phyloP scores from a whole-genome alignment of 768 basidiomycete genomes.

The Rhizopogon vinicolor region DNA sequence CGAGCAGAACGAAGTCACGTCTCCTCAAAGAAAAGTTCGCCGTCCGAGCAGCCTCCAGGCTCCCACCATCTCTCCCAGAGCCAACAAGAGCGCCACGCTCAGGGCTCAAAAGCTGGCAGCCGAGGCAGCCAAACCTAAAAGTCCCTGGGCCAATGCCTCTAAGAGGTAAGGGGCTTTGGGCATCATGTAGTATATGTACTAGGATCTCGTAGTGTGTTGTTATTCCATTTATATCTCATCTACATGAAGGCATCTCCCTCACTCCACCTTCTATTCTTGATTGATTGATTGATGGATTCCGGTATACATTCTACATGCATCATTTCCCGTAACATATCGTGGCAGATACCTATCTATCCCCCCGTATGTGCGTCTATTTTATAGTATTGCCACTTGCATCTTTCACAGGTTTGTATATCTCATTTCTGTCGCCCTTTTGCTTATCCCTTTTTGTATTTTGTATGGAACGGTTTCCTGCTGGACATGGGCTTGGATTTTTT shows the following conservation, averaged over 20 bases:
- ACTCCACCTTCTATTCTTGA: slow-evolving; percentile 6
- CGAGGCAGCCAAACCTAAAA: slow-evolving; percentile 27
- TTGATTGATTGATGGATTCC: slow-evolving; percentile 3
- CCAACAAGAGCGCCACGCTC: slow-evolving; percentile 70
- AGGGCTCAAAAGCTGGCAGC: slow-evolving; percentile 60
- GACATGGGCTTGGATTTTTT: slow-evolving; percentile 7
- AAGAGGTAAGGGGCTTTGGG: slow-evolving; percentile 12
- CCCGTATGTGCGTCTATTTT: slow-evolving; percentile 11
- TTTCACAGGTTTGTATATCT: slow-evolving; percentile 4
- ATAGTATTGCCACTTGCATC: slow-evolving; percentile 1
- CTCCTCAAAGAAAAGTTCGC: slow-evolving; percentile 29
- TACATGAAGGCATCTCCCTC: slow-evolving; percentile 6
- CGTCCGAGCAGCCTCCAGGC: slow-evolving; percentile 55
- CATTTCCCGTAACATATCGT: slow-evolving; percentile 7
- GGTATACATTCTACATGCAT: slow-evolving; percentile 12
- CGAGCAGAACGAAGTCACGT: slow-evolving; percentile 6
- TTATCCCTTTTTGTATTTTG: slow-evolving; percentile 4
- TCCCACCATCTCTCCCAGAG: slow-evolving; percentile 63
- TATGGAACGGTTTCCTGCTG: slow-evolving; percentile 8
- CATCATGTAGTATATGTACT: neutral
- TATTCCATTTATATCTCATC: slow-evolving; percentile 14
- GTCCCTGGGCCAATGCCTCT: slow-evolving; percentile 27
- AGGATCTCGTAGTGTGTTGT: neutral
- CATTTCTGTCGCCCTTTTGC: neutral
- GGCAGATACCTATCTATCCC: slow-evolving; percentile 3